These are phyloP conservation scores for Huiozyma sinensis DNA, from an alignment of 805 yeast genomes.

Conservation along the genomic window DNA sequence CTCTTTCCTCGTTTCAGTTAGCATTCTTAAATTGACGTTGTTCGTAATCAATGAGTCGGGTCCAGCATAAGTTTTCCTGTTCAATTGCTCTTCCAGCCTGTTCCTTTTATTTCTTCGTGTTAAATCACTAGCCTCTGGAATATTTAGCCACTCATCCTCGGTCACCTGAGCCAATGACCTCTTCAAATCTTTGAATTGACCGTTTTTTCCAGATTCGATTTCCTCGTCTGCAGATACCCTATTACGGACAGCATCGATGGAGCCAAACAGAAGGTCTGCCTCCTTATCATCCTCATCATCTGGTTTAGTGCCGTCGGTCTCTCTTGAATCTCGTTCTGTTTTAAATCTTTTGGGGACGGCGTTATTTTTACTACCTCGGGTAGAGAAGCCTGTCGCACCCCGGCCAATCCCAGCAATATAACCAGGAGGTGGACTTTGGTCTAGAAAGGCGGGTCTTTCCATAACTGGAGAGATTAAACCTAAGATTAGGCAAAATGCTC, in stretches of 20 bases:
- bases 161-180: slow-evolving; percentile 47
- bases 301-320: slow-evolving; percentile 9
- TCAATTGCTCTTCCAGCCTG: slow-evolving; percentile 48
- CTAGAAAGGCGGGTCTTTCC: slow-evolving; percentile 58
- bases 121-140: slow-evolving; percentile 85
- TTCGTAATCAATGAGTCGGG: slow-evolving; percentile 56
- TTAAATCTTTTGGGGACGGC: slow-evolving; percentile 17
- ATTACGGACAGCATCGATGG: slow-evolving; percentile 48
- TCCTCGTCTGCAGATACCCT: slow-evolving; percentile 13
- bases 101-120: slow-evolving; percentile 70
- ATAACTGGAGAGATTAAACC: slow-evolving; percentile 8
- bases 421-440: slow-evolving; percentile 80
- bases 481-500: neutral
- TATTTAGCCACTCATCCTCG: slow-evolving; percentile 62
- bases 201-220: neutral
- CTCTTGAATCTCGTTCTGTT: slow-evolving; percentile 15
- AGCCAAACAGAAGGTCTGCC: slow-evolving; percentile 60
- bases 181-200: slow-evolving; percentile 57
- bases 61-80: slow-evolving; percentile 67
- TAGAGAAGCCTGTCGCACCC: slow-evolving; percentile 90
- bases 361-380: slow-evolving; percentile 51
- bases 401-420: slow-evolving; percentile 89
- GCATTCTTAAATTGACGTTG: slow-evolving; percentile 36
- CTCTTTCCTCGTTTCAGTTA: slow-evolving; percentile 55
- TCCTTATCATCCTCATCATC: slow-evolving; percentile 49